Evolutionary conservation across 2,329 filamentous ascomycete species (phyloP).

Genomic region (Dothiorella sarmentorum): DNA sequence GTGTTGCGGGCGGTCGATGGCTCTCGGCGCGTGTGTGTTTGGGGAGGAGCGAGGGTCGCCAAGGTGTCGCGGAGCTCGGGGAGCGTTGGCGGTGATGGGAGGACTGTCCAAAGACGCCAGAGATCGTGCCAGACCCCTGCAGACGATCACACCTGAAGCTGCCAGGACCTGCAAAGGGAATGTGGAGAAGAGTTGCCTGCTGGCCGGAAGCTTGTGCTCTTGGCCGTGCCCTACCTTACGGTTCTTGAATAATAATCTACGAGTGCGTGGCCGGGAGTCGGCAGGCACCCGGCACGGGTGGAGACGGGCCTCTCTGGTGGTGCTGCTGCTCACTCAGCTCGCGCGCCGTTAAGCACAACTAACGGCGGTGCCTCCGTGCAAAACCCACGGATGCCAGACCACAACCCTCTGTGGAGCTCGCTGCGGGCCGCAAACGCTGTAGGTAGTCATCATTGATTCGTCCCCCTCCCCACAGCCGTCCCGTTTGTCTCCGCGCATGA

Average conservation of each 20-base stretch:
- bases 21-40: background rate
- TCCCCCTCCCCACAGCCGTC: background rate
- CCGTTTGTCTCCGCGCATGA: slow-evolving; percentile 14
- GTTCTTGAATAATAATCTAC: background rate
- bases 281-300: background rate
- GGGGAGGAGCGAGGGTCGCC: background rate
- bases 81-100: slow-evolving; percentile 13
- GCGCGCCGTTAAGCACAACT: too few species aligned
- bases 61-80: slow-evolving; percentile 6
- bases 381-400: background rate
- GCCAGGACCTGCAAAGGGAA: slow-evolving; percentile 13
- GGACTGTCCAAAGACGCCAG: slow-evolving; percentile 12
- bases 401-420: slow-evolving; percentile 1
- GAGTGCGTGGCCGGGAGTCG: background rate
- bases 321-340: background rate
- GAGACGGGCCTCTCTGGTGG: background rate
- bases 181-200: slow-evolving; percentile 10
- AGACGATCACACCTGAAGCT: slow-evolving; percentile 17
- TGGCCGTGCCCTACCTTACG: background rate
- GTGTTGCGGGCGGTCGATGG: slow-evolving; percentile 14
- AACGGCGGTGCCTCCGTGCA: background rate
- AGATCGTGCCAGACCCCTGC: slow-evolving; percentile 17
- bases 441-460: background rate
- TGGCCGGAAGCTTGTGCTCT: slow-evolving; percentile 8
- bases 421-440: slow-evolving; percentile 18